Base-by-base conservation (phyloP, 352 stramenopile genomes). In the Phytophthora boehmeriae region DNA sequence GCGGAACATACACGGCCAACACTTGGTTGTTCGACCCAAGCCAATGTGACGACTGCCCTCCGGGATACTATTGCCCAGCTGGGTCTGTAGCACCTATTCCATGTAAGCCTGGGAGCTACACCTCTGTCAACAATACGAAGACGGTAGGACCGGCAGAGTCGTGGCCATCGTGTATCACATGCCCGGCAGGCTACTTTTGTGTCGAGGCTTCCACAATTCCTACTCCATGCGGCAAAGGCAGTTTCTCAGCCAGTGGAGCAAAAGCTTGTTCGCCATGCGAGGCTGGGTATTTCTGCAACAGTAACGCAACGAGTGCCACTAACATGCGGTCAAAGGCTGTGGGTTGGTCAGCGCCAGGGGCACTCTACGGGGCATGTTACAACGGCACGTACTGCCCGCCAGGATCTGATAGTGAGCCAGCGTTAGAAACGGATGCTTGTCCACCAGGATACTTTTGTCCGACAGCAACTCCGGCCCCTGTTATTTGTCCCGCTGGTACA, bases 371-470 rank as follows among this genome's bases (percentile, higher is more conserved):
- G 4, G 78, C 78, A 11, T 97, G 89, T 51, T 97, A 95, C 66
- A 96, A 95, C 35, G 89, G 89, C 20, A 95, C 86, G 14, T 96
- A 95, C 55, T 97, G 90, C 45, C 78, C 85, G 2, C 23, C 58
- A 9, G 86, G 88, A 3, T 88, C 71, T 5, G 84, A 80, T 22
- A 77, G 76, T 16, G 88, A 95, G 61, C 89, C 89, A 13, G 83
- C 74, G 13, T 63, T 96, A 2, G 69, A 81, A 30, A 60, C 70
- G 5, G 82, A 96, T 63, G 77, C 88, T 0, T 96, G 89, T 67
- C 88, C 87, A n/a, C 45, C 58, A n/a, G 89, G 79, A 0, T 91
- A 90, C 52, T 96, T 88, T 32, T 97, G 90, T 45, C 86, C 88
- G 1, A 84, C 69, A 23, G 89, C 75, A 8, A 91, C 88, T 0